A percentile compares a stretch with the other conserved stretches of the same genome.
phyloP scores from a whole-genome alignment of 352 stramenopile genomes.

The Pythium phragmitis region DNA sequence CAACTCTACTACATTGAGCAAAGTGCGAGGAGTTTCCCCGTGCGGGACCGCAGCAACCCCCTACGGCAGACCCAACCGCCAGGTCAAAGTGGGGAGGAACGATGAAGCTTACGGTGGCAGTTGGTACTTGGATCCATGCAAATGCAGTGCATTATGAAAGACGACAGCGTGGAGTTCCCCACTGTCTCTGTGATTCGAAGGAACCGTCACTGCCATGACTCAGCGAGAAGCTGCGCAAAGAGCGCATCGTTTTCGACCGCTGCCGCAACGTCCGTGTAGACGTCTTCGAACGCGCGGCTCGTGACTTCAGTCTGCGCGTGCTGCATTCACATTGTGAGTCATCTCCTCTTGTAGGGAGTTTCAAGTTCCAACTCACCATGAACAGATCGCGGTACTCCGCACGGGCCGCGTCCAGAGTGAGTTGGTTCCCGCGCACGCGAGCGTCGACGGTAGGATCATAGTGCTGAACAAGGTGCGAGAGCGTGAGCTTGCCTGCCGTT shows the following conservation, averaged over 20 bases:
- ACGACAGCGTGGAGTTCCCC: not conserved
- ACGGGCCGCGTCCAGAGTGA: slow-evolving; percentile 35
- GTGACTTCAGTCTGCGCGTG: slow-evolving; percentile 36
- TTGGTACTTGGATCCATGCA: not conserved
- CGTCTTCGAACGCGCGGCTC: slow-evolving; percentile 57
- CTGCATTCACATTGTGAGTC: slow-evolving; percentile 3
- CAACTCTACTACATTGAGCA: slow-evolving; percentile 47
- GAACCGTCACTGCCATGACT: slow-evolving; percentile 58
- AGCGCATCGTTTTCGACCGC: slow-evolving; percentile 57
- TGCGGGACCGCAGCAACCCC: slow-evolving; percentile 1
- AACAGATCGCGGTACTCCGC: slow-evolving; percentile 53
- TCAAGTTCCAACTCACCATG: slow-evolving; percentile 20
- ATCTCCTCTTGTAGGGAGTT: not conserved
- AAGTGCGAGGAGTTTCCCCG: slow-evolving; percentile 22
- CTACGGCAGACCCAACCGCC: not conserved
- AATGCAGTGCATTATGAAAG: not conserved
- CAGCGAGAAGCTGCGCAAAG: slow-evolving; percentile 63
- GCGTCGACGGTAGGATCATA: slow-evolving; percentile 69
- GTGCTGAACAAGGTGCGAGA: slow-evolving; percentile 35
- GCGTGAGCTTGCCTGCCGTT: slow-evolving; percentile 36
- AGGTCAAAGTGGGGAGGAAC: not conserved
- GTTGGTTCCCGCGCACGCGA: slow-evolving; percentile 42
- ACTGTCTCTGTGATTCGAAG: not conserved
- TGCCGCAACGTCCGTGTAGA: slow-evolving; percentile 70
- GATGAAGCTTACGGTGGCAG: not conserved